Evolutionary conservation across 2,329 filamentous ascomycete species (phyloP).

Genomic region (Alternaria hordeiaustralica): DNA sequence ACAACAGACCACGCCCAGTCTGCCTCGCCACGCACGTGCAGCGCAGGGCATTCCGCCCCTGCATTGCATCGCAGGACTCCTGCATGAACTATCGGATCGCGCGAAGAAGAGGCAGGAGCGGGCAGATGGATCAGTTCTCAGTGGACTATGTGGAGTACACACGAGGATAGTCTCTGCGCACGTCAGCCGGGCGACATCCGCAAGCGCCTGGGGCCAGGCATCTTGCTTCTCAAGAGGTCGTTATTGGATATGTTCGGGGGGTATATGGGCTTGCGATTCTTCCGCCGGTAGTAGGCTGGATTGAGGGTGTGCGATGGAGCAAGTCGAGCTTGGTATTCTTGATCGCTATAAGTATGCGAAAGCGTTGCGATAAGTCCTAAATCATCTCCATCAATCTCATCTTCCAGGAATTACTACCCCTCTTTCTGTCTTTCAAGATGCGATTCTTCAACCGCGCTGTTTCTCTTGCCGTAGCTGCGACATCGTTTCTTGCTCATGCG

Average conservation of each 20-base stretch:
- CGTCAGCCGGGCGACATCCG: neutral
- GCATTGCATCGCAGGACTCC: neutral
- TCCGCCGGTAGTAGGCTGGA: neutral
- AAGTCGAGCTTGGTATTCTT: neutral
- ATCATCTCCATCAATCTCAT: neutral
- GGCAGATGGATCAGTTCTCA: neutral
- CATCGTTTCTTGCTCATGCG: slow-evolving; percentile 29
- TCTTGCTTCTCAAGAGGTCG: slow-evolving; percentile 21
- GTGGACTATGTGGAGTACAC: neutral
- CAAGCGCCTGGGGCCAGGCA: neutral
- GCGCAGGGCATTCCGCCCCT: neutral
- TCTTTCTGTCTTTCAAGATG: slow-evolving; percentile 16
- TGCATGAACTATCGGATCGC: neutral
- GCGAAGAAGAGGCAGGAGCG: neutral
- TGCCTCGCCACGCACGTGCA: neutral
- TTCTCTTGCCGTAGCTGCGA: slow-evolving; percentile 26
- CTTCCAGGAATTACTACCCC: neutral
- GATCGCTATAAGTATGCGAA: neutral
- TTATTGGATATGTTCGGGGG: slow-evolving; percentile 2
- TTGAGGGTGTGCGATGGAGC: neutral
- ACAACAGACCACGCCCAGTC: neutral
- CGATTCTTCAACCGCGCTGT: slow-evolving; percentile 31
- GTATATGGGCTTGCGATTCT: neutral
- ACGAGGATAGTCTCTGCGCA: neutral
- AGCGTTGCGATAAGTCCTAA: neutral